Evolutionary conservation across 2,329 filamentous ascomycete genomes (phyloP).

Genomic region (Trichoderma koningiopsis): DNA sequence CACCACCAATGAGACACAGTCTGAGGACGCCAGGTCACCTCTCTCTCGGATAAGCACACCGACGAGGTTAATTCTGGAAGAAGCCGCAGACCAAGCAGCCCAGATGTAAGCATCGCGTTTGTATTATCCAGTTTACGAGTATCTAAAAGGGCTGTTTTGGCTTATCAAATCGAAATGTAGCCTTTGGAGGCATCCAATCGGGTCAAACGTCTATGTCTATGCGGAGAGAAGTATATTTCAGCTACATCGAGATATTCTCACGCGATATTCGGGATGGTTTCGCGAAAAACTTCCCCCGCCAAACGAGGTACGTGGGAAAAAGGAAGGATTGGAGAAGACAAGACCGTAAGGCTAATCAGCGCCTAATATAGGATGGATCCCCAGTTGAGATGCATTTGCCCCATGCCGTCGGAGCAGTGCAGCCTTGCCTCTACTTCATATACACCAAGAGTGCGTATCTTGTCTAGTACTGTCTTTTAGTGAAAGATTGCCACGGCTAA

Average conservation of each 20-base stretch:
- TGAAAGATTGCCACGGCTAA: neutral
- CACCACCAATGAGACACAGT: neutral
- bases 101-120: constrained; percentile 30
- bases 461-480: no score
- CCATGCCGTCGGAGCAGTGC: constrained; percentile 34
- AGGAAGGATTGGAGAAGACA: neutral
- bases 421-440: constrained; percentile 40
- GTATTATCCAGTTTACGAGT: neutral
- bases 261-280: constrained; percentile 40
- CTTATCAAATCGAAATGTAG: constrained; percentile 26
- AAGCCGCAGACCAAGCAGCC: constrained; percentile 34
- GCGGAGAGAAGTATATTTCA: constrained; percentile 32
- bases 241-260: constrained; percentile 42
- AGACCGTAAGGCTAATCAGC: neutral
- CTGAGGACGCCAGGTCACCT: neutral
- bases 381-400: constrained; percentile 34
- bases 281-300: constrained; percentile 38
- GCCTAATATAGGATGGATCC: constrained; percentile 34
- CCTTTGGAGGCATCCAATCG: constrained; percentile 38
- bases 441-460: constrained; percentile 40
- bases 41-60: constrained; percentile 25
- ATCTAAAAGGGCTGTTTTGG: neutral
- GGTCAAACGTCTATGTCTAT: constrained; percentile 39
- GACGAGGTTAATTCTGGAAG: constrained; percentile 32
- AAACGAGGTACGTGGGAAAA: constrained; percentile 31